Base-by-base conservation (phyloP, 352 stramenopile species). In the Phytophthora kernoviae region DNA sequence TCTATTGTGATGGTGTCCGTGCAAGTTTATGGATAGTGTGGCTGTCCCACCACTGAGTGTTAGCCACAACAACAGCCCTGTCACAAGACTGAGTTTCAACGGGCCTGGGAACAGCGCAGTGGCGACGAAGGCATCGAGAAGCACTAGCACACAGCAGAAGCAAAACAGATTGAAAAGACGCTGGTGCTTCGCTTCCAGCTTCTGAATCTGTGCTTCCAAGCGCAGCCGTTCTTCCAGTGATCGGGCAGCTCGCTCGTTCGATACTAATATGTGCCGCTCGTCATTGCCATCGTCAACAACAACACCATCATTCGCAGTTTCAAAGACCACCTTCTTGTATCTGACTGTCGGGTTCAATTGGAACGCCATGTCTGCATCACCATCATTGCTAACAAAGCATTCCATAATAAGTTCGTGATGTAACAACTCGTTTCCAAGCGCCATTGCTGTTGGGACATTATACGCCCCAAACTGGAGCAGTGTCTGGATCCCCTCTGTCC, bases 1-100 rank as follows among this genome's bases (percentile, higher is more conserved):
- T 48, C 55, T 10, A 20, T 41, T 11, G 24, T 61, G 39, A 53
- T 62, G 45, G 51, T 63, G 24, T 55, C 48, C 42, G 10, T 65
- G 48, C 15, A 79, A 70, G 43, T 81, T 70, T 20, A 84, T 79
- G n/a, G 72, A 71, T 20, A 84, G 8, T 9, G 74, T 77, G 15
- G 71, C 68, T 18, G 68, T 70, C 15, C 68, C 74, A 30, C 75
- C 68, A 21, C 65, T 61, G 9, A 81, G 30, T 1, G 59, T 68
- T 7, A 84, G 61, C 65, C 71, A 79, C 33, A 73, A 48, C 18
- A 84, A 39, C n/a, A 84, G 27, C 4, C 68, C 62, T 6, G 67
- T 54, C 21, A 72, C 58, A 45, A 77, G 30, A n/a, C 61, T 65
- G 34, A 78, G 58, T 44, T 79, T 84, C 2, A 79, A 46, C 3